phyloP scores from a whole-genome alignment of 78 protist genomes.

The Pigoraptor vietnamica region DNA sequence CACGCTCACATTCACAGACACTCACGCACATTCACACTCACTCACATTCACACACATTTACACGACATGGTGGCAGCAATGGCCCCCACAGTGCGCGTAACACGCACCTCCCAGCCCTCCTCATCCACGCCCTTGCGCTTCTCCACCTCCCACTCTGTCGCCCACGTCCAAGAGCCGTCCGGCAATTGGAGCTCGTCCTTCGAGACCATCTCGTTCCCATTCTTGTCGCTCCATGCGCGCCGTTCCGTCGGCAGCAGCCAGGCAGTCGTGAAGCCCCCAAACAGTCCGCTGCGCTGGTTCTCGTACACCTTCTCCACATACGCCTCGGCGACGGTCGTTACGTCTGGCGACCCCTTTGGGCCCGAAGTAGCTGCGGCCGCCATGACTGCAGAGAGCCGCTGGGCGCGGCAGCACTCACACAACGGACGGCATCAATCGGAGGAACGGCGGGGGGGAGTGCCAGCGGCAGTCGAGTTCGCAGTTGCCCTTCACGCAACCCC shows the following conservation, averaged over 20 bases:
- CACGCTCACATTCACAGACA: too few relatives aligned
- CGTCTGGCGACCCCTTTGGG: not conserved
- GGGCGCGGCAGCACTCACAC: too few relatives aligned
- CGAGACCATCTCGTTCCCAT: not conserved
- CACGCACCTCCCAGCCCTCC: not conserved
- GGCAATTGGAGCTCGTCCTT: not conserved
- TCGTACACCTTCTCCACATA: not conserved
- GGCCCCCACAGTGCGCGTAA: too few relatives aligned
- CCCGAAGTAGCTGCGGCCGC: too few relatives aligned
- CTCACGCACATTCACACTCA: too few relatives aligned
- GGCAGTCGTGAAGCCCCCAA: not conserved
- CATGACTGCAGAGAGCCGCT: too few relatives aligned
- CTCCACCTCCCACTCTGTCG: not conserved
- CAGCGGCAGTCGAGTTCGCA: too few relatives aligned
- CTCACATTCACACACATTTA: too few relatives aligned
- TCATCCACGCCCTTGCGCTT: not conserved
- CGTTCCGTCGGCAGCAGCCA: slow-evolving; percentile 11
- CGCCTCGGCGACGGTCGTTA: not conserved
- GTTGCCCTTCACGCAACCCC: too few relatives aligned
- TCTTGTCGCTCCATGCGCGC: not conserved
- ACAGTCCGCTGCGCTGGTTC: slow-evolving; percentile 22
- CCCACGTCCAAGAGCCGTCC: not conserved
- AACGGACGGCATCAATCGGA: too few relatives aligned
- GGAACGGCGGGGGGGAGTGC: too few relatives aligned
- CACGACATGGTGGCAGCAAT: too few relatives aligned